Evolutionary conservation across 2,329 filamentous ascomycete genomes (phyloP), one percentile per base, ranked within the genome.

Genomic region (Ilyonectria destructans): DNA sequence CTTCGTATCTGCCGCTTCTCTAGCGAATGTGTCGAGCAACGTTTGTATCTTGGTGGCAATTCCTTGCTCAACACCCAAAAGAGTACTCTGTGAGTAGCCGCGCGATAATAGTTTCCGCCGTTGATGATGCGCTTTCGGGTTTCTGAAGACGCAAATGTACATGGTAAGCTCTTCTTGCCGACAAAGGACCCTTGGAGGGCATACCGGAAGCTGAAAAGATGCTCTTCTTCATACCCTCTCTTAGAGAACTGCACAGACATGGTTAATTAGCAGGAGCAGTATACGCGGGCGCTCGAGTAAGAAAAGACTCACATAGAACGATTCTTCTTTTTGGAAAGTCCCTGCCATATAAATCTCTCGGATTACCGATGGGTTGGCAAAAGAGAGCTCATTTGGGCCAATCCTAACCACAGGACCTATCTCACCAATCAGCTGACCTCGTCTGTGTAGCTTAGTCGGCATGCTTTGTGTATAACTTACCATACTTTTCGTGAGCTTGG

Each of bases 361-460:
- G 8, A 61, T 17, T 9, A 31, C 58, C 5, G 48, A 19, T 10
- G 58, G 58, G 31, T 43, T 10, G 19, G 58, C 46, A 33, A 61
- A 61, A 7, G 58, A 61, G 15, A 61, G 46, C 48, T 61, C 58
- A 31, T 61, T 61, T 40, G 58, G 58, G 9, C 58, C 58, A 43
- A 61, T 45, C 21, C 58, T 29, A 29, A 61, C 21, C 13, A 61
- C 58, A 17, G 58, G 35, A 37, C 35, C 35, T 37, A 37, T 7
- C 8, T 8, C 8, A 35, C 4, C 8, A 35, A 35, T 35, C 21
- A 23, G 21, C 21, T 23, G 21, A 35, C 33, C 2, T 35, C 33
- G 12, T 8, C 8, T 35, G 8, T 13, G 12, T 35, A 13, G 8
- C 2, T 6, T 35, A 35, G 12, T 23, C 33, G 33, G 4, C 33